Percentiles rank a stretch among this genome's conserved stretches.
Conservation (phyloP, 108 stramenopile species). For the Seminavis robusta region DNA sequence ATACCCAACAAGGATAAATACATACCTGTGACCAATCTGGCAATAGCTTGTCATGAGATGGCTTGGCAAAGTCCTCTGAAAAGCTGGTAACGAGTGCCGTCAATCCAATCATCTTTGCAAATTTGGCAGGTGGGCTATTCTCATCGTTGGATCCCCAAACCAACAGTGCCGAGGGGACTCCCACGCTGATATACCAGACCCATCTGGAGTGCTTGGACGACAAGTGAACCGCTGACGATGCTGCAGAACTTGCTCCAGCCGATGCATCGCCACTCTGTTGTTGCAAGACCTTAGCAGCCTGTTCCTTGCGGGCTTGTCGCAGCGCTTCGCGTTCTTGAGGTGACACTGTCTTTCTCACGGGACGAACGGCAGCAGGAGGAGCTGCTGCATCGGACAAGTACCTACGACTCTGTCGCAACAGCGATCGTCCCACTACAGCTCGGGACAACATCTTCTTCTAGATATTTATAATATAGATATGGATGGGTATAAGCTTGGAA, state of each 20-base stretch:
- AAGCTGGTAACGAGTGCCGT: slow-evolving; percentile 48
- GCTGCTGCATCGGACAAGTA: too few species aligned
- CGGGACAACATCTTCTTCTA: too few species aligned
- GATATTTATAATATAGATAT: too few species aligned
- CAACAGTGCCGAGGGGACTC: slow-evolving; percentile 61
- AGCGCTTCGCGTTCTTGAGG: slow-evolving; percentile 55
- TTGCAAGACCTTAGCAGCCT: slow-evolving; percentile 40
- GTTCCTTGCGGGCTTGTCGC: slow-evolving; percentile 71
- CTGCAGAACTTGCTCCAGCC: slow-evolving; percentile 4
- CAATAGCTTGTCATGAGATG: slow-evolving; percentile 85
- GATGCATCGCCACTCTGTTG: slow-evolving; percentile 28
- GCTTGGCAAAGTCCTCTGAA: slow-evolving; percentile 69
- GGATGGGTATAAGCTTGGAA: too few species aligned
- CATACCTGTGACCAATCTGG: slow-evolving; percentile 89
- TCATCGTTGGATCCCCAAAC: slow-evolving; percentile 74
- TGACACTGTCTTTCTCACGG: slow-evolving; percentile 40
- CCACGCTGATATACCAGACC: slow-evolving; percentile 66
- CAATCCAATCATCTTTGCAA: slow-evolving; percentile 63
- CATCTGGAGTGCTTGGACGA: slow-evolving; percentile 9
- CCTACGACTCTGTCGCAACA: too few species aligned
- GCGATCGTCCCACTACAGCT: too few species aligned
- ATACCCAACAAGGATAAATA: too few species aligned
- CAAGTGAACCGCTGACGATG: slow-evolving; percentile 7
- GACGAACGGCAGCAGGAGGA: too few species aligned
- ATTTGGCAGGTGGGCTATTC: slow-evolving; percentile 72